phyloP scores from a whole-genome alignment of 345 rosid species.

The Eucalyptus sp. region DNA sequence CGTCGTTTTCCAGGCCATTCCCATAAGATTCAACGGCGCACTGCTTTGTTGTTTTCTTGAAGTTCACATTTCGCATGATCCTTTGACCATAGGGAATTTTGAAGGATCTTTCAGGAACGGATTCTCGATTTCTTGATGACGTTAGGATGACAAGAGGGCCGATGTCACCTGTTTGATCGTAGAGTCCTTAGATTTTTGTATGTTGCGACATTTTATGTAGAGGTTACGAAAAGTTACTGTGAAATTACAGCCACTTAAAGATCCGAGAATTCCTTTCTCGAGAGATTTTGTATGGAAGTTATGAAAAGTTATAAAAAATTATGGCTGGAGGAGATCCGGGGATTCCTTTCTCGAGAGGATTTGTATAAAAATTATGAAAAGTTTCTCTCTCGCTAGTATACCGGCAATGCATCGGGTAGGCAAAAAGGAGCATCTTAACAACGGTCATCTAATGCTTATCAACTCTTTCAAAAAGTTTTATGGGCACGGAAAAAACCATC shows the following conservation, averaged over 20 bases:
- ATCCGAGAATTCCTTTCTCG: not conserved
- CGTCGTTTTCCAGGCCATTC: not conserved
- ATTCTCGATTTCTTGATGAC: not conserved
- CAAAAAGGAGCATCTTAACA: not conserved
- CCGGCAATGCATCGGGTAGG: not conserved
- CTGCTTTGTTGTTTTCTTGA: not conserved
- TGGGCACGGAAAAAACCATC: not conserved
- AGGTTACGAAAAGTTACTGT: not conserved
- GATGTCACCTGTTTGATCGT: not conserved
- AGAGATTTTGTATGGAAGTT: not conserved
- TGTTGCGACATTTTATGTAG: not conserved
- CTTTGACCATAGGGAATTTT: not conserved
- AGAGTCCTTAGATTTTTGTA: not conserved
- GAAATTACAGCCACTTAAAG: not conserved
- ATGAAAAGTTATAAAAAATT: not conserved
- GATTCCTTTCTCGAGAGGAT: not conserved
- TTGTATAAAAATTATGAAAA: not conserved
- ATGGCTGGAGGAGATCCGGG: not conserved
- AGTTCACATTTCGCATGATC: not conserved
- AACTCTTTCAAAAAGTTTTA: not conserved
- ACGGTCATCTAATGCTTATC: not conserved
- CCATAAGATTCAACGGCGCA: not conserved
- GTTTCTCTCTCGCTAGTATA: not conserved
- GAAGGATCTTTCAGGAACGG: not conserved
- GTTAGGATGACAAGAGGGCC: not conserved